These are phyloP conservation scores for Diaporthe vexans DNA, from an alignment of 2,329 filamentous ascomycete genomes.

Conservation along the genomic window DNA sequence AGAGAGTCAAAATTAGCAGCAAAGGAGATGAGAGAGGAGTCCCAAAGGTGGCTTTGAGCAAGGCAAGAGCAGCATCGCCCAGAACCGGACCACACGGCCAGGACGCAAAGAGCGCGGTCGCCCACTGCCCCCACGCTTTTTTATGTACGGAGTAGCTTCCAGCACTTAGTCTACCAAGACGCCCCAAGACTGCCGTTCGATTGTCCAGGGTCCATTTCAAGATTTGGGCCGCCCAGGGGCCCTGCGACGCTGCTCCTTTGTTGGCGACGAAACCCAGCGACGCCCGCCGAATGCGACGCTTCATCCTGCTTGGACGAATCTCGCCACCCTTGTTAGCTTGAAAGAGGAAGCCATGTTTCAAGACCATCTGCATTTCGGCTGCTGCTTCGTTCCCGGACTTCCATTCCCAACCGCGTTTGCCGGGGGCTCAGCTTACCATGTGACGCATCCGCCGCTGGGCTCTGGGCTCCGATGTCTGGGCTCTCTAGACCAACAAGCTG, in stretches of 20 bases:
- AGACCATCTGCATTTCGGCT: constrained; percentile 8
- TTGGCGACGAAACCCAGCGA: neutral
- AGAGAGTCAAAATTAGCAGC: constrained; percentile 21
- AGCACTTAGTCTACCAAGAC: constrained; percentile 17
- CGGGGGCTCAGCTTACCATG: neutral
- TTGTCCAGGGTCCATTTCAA: constrained; percentile 28
- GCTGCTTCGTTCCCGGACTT: neutral
- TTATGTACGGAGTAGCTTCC: neutral
- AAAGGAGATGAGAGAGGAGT: constrained; percentile 28
- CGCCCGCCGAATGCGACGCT: constrained; percentile 9
- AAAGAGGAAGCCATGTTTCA: constrained; percentile 31
- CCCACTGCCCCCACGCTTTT: neutral
- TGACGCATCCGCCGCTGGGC: neutral
- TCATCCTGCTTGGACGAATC: constrained; percentile 14
- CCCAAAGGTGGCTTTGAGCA: constrained; percentile 8
- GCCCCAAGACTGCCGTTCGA: constrained; percentile 9
- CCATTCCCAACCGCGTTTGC: constrained; percentile 8
- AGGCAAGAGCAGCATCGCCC: constrained; percentile 5
- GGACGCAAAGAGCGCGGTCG: neutral
- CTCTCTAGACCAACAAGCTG: constrained; percentile 8
- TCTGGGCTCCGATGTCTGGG: no score
- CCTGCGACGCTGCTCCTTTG: neutral
- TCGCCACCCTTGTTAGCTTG: constrained; percentile 17
- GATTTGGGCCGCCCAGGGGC: constrained; percentile 18
- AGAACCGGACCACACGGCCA: neutral